These are phyloP conservation scores for Phytophthora foliorum DNA, from an alignment of 352 stramenopile genomes.

Conservation along the genomic window DNA sequence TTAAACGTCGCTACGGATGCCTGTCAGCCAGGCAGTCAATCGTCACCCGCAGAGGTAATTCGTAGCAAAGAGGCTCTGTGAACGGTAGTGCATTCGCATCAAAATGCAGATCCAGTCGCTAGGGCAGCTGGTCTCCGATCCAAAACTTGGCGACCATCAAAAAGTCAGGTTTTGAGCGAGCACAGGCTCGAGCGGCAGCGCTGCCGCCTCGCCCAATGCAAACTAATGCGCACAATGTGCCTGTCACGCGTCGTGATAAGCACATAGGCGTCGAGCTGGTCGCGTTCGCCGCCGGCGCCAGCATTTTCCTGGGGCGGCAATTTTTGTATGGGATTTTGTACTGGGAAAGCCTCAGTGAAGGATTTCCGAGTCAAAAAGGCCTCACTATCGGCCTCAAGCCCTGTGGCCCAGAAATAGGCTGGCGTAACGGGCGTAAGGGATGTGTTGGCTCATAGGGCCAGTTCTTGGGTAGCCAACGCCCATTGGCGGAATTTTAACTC, in stretches of 20 bases:
- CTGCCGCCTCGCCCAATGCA: not conserved
- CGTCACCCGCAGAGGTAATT: too few species aligned
- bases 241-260: too few species aligned
- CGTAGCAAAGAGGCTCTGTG: too few species aligned
- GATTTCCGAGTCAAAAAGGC: constrained; percentile 29
- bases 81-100: too few species aligned
- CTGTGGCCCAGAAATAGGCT: constrained; percentile 8
- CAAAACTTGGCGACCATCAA: not conserved
- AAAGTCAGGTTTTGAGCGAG: not conserved
- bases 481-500: constrained; percentile 8
- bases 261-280: too few species aligned
- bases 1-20: too few species aligned
- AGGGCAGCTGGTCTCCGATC: too few species aligned
- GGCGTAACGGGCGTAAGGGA: not conserved
- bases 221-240: not conserved
- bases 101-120: too few species aligned
- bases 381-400: constrained; percentile 12
- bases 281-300: not conserved
- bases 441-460: constrained; percentile 8
- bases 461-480: not conserved
- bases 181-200: not conserved
- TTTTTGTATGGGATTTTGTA: constrained; percentile 27
- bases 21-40: too few species aligned
- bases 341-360: constrained; percentile 16
- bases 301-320: not conserved